phyloP scores from a whole-genome alignment of 2,329 filamentous ascomycete species.

The Paramyrothecium roridum region DNA sequence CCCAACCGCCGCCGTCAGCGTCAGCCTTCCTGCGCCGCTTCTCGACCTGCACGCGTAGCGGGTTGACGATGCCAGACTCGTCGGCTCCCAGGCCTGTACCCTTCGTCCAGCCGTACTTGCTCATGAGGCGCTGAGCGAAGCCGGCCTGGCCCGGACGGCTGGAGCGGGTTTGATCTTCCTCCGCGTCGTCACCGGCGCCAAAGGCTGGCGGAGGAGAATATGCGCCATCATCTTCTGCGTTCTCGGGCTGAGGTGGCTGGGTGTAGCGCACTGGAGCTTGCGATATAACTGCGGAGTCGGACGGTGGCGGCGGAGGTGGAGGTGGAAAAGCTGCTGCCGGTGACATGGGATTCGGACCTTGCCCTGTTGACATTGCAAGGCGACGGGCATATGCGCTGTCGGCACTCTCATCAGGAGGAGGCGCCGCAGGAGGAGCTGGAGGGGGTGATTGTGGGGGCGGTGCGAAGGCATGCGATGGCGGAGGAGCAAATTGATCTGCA shows the following conservation, averaged over 20 bases:
- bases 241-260: constrained; percentile 17
- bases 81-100: constrained; percentile 83
- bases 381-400: constrained; percentile 69
- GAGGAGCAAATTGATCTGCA: constrained; percentile 59
- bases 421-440: constrained; percentile 30
- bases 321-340: constrained; percentile 10
- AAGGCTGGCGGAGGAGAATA: constrained; percentile 45
- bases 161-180: constrained; percentile 47
- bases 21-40: constrained; percentile 79
- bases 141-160: constrained; percentile 74
- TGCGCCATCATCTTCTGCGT: constrained; percentile 37
- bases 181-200: constrained; percentile 34
- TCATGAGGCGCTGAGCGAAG: constrained; percentile 85
- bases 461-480: constrained; percentile 52
- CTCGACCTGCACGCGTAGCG: constrained; percentile 79
- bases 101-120: constrained; percentile 90
- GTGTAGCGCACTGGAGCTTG: constrained; percentile 74
- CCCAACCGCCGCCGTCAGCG: constrained; percentile 75
- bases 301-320: constrained; percentile 34
- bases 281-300: constrained; percentile 62
- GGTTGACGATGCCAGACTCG: constrained; percentile 78
- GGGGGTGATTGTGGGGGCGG: constrained; percentile 51
- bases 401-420: constrained; percentile 51
- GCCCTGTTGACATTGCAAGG: constrained; percentile 50
- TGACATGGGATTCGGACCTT: constrained; percentile 28